phyloP scores from a whole-genome alignment of 352 stramenopile species.

The Thalassiosira sp. region DNA sequence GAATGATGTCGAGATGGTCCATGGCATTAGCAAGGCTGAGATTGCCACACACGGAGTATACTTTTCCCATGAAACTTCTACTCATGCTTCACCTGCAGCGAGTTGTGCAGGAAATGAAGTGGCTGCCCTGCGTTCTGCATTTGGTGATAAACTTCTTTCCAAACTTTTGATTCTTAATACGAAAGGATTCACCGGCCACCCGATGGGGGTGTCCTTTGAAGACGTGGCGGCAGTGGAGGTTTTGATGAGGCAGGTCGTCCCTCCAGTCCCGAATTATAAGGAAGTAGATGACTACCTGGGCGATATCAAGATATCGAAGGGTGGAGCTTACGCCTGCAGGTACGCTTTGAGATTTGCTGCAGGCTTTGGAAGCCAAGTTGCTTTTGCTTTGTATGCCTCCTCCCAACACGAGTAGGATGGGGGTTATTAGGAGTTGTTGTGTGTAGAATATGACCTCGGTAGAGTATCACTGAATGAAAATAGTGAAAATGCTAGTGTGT shows the following conservation, averaged over 20 bases:
- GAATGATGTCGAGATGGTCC: conserved; percentile 86
- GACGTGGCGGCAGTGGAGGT: conserved; percentile 93
- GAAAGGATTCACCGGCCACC: conserved; percentile 94
- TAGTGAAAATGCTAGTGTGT: too few relatives aligned
- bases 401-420: conserved; percentile 72
- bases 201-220: conserved; percentile 96
- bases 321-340: conserved; percentile 82
- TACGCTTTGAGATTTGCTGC: conserved; percentile 95
- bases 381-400: conserved; percentile 93
- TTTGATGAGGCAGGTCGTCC: conserved; percentile 86
- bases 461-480: too few relatives aligned
- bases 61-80: conserved; percentile 96
- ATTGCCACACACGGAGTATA: conserved; percentile 93
- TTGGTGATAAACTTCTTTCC: conserved; percentile 84
- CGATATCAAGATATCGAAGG: conserved; percentile 80
- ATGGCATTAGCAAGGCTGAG: conserved; percentile 89
- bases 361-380: conserved; percentile 94
- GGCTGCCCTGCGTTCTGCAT: conserved; percentile 83
- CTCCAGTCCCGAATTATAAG: conserved; percentile 90
- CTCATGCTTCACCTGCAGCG: conserved; percentile 89
- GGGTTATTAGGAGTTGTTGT: too few relatives aligned
- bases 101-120: conserved; percentile 95
- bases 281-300: conserved; percentile 85
- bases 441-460: too few relatives aligned
- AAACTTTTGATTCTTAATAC: conserved; percentile 90